These are phyloP conservation scores for Trichopus zeylanicus DNA, from an alignment of 116 monocot species.

Conservation along the genomic window DNA sequence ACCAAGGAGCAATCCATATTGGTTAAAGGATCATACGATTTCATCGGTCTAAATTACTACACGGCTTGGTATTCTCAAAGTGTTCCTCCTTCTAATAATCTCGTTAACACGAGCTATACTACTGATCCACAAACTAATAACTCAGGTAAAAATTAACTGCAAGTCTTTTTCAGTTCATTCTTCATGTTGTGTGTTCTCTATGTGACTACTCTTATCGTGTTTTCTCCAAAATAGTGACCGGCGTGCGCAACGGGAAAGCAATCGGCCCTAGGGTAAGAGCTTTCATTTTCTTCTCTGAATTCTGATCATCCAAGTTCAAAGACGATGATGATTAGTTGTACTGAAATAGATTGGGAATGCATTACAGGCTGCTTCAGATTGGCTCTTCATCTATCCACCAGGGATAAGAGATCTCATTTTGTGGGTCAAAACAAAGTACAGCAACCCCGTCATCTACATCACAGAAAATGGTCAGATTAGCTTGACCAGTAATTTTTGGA, in stretches of 20 bases:
- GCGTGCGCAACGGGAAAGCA: conserved; percentile 3
- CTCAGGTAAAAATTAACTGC: conserved; percentile 4
- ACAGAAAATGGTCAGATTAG: conserved; percentile 50
- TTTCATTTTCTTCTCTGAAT: neutral
- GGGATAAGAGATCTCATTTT: conserved; percentile 37
- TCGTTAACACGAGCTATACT: conserved; percentile 8
- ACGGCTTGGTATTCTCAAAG: conserved; percentile 19
- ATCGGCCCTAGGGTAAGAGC: conserved; percentile 11
- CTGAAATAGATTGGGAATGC: neutral
- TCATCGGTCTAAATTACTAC: conserved; percentile 42
- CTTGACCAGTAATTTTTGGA: neutral
- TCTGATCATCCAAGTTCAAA: neutral
- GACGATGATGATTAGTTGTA: neutral
- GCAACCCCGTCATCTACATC: conserved; percentile 51
- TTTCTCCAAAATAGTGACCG: neutral
- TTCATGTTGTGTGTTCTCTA: neutral
- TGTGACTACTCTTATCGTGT: neutral
- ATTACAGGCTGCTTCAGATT: conserved; percentile 27
- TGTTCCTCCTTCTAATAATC: conserved; percentile 6
- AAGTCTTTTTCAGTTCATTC: neutral
- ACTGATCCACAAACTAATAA: conserved; percentile 14
- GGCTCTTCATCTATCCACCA: conserved; percentile 30
- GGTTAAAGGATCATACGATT: conserved; percentile 35
- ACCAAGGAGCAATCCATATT: neutral
- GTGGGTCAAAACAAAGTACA: conserved; percentile 34